Evolutionary conservation across 2,329 filamentous ascomycete species (phyloP).

Genomic region (Xylariaceae sp.): DNA sequence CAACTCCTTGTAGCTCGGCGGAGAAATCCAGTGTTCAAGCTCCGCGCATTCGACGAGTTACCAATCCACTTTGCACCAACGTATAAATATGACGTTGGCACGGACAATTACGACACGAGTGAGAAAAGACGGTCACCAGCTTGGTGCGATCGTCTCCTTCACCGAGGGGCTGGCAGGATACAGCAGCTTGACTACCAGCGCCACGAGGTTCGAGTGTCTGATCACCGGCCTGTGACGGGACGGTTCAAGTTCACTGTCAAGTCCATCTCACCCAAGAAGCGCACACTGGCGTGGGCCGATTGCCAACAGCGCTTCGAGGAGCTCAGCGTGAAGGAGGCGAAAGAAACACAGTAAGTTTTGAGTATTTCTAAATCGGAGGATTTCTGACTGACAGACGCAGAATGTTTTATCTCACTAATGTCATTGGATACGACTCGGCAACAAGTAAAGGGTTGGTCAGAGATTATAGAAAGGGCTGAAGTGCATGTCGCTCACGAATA

Average conservation of each 20-base stretch:
- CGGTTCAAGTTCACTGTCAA: conserved; percentile 81
- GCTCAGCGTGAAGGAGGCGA: conserved; percentile 63
- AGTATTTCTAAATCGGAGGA: not conserved
- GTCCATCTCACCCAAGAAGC: conserved; percentile 65
- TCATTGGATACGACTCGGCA: conserved; percentile 52
- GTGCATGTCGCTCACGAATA: too few species aligned
- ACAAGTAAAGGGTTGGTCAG: conserved; percentile 46
- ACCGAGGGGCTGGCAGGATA: conserved; percentile 74
- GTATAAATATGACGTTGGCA: conserved; percentile 97
- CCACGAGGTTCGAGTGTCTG: conserved; percentile 86
- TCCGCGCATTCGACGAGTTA: conserved; percentile 85
- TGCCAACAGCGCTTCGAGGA: conserved; percentile 72
- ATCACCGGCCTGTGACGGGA: conserved; percentile 89
- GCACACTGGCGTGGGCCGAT: conserved; percentile 64
- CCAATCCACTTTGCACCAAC: conserved; percentile 91
- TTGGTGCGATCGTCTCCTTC: conserved; percentile 95
- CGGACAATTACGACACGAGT: conserved; percentile 87
- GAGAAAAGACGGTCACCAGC: conserved; percentile 93
- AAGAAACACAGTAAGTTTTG: conserved; percentile 70
- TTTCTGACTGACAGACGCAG: conserved; percentile 33
- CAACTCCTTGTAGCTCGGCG: conserved; percentile 86
- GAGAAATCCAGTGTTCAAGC: conserved; percentile 82
- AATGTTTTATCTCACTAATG: conserved; percentile 46
- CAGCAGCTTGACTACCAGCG: conserved; percentile 83
- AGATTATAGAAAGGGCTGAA: too few species aligned